Evolutionary conservation across 2,329 filamentous ascomycete genomes (phyloP).

Genomic region (Geoglossum cookeanum): DNA sequence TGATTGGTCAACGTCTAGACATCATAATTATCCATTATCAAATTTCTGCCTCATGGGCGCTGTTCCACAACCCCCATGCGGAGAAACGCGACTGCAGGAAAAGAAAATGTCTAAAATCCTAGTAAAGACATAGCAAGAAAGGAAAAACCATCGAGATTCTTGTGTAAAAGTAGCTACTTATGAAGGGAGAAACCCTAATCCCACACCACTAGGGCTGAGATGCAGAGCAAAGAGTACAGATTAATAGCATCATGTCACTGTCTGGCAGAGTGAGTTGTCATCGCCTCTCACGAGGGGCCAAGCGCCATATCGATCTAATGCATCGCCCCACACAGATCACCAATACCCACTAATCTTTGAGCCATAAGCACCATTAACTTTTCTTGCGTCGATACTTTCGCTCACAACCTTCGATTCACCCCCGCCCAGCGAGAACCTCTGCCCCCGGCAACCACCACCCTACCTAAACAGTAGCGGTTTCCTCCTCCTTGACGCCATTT

Average conservation of each 20-base stretch:
- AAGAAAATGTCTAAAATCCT: slow-evolving; percentile 1
- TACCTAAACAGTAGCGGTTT: slow-evolving; percentile 13
- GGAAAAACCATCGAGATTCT: slow-evolving; percentile 2
- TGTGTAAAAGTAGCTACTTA: slow-evolving; percentile 1
- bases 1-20: neutral
- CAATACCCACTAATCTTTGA: neutral
- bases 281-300: neutral
- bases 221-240: slow-evolving; percentile 2
- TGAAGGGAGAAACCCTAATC: neutral
- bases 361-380: slow-evolving; percentile 3
- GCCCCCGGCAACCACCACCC: neutral
- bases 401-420: neutral
- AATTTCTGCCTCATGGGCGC: neutral
- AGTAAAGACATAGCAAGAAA: slow-evolving; percentile 5
- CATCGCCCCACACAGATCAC: neutral
- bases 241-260: neutral
- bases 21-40: neutral
- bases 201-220: neutral
- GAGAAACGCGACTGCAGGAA: neutral
- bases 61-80: neutral
- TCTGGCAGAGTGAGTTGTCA: neutral
- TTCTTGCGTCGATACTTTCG: neutral
- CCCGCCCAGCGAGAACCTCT: neutral
- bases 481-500: slow-evolving; percentile 20
- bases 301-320: neutral